Evolutionary conservation across 2,329 filamentous ascomycete genomes (phyloP), one percentile per base, ranked within the genome.

Genomic region (Teratosphaeria gauchensis): DNA sequence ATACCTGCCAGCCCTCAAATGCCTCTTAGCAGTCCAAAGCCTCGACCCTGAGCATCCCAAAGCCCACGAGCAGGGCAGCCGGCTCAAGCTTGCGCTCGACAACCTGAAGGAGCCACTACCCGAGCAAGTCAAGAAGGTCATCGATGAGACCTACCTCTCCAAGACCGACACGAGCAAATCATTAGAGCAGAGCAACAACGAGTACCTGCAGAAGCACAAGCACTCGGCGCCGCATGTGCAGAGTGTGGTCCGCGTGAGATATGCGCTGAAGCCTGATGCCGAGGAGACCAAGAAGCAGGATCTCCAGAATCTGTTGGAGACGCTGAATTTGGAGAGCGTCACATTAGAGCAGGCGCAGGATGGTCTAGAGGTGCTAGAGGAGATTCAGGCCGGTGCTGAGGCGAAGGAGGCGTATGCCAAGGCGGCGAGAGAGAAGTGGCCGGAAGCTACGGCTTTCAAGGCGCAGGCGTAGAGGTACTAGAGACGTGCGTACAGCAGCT

Each of bases 1-100:
- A 78, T 90, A 89, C 69, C 76, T 95, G 51, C 86, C 95, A 61
- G 92, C 94, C 0, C 80, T 96, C 60, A 89, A 90, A 68, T 96
- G 90, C 73, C 82, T 99, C 57, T 84, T 89, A 54, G 86, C 89
- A 19, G 86, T 90, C 31, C 77, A 84, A 58, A 78, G 81, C 2
- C 78, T 96, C 35, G 86, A 94, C 62, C 73, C 85, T 2, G 78
- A 84, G 53, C 81, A 91, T 68, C 82, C 89, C 11, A 84, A 81
- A 63, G 81, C 92, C n/a, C 86, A 92, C 69, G 84, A 90, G 68
- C 89, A 94, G 71, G 79, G 82, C 32, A 77, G 87, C 51, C 82
- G 84, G 59, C 87, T 96, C 76, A 84, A 64, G 61, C 56, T 58
- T 11, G 61, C 63, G 60, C 67, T 75, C 32, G 65, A 71, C 63